Evolutionary conservation across 2,329 filamentous ascomycete species (phyloP).

Genomic region (Cordyceps cateniannulata): DNA sequence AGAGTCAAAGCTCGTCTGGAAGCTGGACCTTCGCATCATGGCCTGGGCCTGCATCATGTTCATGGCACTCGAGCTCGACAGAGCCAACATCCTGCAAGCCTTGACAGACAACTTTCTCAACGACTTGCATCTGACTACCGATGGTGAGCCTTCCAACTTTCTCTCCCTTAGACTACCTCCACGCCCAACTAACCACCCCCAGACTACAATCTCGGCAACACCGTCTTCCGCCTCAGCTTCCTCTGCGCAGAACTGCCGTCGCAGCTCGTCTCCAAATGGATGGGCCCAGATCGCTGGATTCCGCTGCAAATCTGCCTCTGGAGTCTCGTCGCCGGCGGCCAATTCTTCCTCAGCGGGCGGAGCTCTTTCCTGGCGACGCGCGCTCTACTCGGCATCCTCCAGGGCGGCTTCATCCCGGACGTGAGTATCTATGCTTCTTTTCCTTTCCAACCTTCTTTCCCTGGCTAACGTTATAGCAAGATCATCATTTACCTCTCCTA

Average conservation of each 20-base stretch:
- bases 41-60: constrained; percentile 38
- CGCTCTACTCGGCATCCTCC: constrained; percentile 33
- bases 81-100: constrained; percentile 40
- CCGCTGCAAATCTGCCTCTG: constrained; percentile 51
- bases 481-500: constrained; percentile 65
- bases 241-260: constrained; percentile 43
- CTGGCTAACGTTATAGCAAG: constrained; percentile 10
- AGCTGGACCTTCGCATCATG: constrained; percentile 38
- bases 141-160: constrained; percentile 22
- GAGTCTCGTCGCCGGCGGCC: constrained; percentile 45
- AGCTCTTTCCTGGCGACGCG: constrained; percentile 33
- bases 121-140: constrained; percentile 36
- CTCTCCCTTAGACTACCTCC: neutral
- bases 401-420: constrained; percentile 42
- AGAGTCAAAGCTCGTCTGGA: constrained; percentile 31
- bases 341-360: constrained; percentile 35
- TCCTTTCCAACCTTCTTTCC: neutral
- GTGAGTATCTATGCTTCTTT: constrained; percentile 18
- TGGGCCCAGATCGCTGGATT: constrained; percentile 54
- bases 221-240: constrained; percentile 26
- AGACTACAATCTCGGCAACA: constrained; percentile 30
- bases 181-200: neutral
- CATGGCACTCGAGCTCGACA: constrained; percentile 40
- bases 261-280: constrained; percentile 52
- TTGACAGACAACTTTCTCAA: constrained; percentile 41